Percentiles rank a stretch among this genome's conserved stretches.
Conservation (phyloP, 129 eudicot species). For the Daucus carota region DH1_v3.0 NC_030384.2:32964001-32964500, state of each 20-base stretch:
- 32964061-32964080: constrained; percentile 38
- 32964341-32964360: constrained; percentile 71
- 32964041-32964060: constrained; percentile 64
- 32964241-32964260: constrained; percentile 58
- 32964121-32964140: constrained; percentile 36
- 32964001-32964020: constrained; percentile 80
- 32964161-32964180: constrained; percentile 60
- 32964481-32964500: constrained; percentile 75
- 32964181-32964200: constrained; percentile 29
- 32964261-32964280: constrained; percentile 79
- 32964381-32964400: constrained; percentile 34
- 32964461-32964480: constrained; percentile 64
- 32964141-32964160: constrained; percentile 71
- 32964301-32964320: constrained; percentile 91
- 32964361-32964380: constrained; percentile 63
- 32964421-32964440: constrained; percentile 81
- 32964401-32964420: constrained; percentile 24
- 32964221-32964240: constrained; percentile 6
- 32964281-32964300: constrained; percentile 90
- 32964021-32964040: constrained; percentile 64
- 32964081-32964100: constrained; percentile 10
- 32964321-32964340: constrained; percentile 78
- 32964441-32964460: constrained; percentile 72
- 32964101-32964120: not conserved
- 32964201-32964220: constrained; percentile 28